A percentile compares a stretch with the other conserved stretches of the same genome.
Conservation (phyloP, 73 alveolate genomes). For the Paraurostyla sp. region DNA sequence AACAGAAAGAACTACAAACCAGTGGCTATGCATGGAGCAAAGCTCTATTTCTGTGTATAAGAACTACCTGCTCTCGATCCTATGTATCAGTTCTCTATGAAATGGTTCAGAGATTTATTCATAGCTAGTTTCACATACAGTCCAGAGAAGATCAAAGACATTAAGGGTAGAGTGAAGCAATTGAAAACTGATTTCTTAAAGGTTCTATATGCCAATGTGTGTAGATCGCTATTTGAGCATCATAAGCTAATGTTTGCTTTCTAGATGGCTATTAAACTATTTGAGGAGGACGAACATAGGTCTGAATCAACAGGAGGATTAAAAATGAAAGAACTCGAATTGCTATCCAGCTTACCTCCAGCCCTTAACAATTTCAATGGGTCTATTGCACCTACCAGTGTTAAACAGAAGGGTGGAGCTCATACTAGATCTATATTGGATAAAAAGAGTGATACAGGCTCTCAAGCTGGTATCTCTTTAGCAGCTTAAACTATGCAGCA, state of each 20-base stretch:
- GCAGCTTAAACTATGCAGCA: conserved; percentile 48
- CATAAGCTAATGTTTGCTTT: conserved; percentile 83
- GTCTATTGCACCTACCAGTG: no score
- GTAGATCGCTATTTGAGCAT: conserved; percentile 84
- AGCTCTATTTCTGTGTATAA: conserved; percentile 88
- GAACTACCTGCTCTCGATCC: conserved; percentile 87
- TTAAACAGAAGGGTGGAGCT: no score
- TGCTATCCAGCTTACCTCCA: conserved; percentile 5
- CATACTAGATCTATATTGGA: conserved; percentile 21
- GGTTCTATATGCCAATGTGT: conserved; percentile 85
- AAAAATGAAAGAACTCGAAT: conserved; percentile 12
- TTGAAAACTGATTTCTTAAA: conserved; percentile 80
- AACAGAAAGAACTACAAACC: conserved; percentile 92
- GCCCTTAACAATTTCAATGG: no score
- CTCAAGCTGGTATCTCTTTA: conserved; percentile 7
- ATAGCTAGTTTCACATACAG: conserved; percentile 78
- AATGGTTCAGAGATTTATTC: conserved; percentile 85
- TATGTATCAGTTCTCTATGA: conserved; percentile 90
- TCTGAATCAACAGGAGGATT: conserved; percentile 39
- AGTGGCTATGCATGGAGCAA: conserved; percentile 90
- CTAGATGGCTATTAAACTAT: conserved; percentile 76
- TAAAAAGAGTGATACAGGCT: conserved; percentile 49
- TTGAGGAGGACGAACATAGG: conserved; percentile 75
- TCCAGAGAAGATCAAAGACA: conserved; percentile 81
- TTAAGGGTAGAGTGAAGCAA: conserved; percentile 82